These are phyloP conservation scores for Candida broadrunensis DNA, from an alignment of 805 yeast genomes.

Conservation along the genomic window DNA sequence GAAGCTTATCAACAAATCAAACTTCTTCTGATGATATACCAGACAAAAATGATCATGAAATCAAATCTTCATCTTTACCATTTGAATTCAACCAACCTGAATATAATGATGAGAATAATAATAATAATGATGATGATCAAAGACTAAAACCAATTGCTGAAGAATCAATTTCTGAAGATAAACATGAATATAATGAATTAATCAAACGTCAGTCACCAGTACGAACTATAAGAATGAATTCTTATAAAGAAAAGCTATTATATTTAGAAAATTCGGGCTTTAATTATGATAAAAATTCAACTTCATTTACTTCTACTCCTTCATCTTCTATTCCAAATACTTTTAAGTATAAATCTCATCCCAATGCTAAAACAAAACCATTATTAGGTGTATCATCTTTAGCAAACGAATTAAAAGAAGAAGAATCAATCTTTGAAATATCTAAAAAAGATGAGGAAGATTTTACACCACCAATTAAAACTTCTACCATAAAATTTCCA, in stretches of 20 bases:
- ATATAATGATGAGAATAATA: not conserved
- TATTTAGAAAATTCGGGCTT: constrained; percentile 33
- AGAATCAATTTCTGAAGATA: not conserved
- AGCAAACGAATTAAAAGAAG: not conserved
- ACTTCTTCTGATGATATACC: constrained; percentile 8
- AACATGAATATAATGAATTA: constrained; percentile 1
- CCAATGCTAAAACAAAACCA: constrained; percentile 40
- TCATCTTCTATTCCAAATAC: constrained; percentile 39
- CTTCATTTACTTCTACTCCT: constrained; percentile 9
- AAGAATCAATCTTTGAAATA: not conserved
- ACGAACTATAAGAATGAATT: not conserved
- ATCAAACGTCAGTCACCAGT: constrained; percentile 3
- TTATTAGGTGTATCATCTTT: constrained; percentile 16
- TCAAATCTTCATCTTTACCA: too few relatives aligned
- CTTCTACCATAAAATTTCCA: constrained; percentile 17
- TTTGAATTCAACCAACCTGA: not conserved
- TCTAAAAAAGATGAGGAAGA: not conserved
- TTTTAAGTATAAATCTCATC: constrained; percentile 43
- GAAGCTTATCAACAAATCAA: constrained; percentile 12
- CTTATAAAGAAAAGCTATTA: constrained; percentile 30
- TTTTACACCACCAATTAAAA: constrained; percentile 15
- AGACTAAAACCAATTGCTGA: not conserved
- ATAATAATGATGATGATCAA: not conserved
- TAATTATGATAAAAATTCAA: constrained; percentile 14
- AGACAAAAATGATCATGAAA: too few relatives aligned